A percentile compares a stretch with the other conserved stretches of the same genome.
Evolutionary conservation across 2,329 filamentous ascomycete species (phyloP).

Genomic region (Trichoderma breve): DNA sequence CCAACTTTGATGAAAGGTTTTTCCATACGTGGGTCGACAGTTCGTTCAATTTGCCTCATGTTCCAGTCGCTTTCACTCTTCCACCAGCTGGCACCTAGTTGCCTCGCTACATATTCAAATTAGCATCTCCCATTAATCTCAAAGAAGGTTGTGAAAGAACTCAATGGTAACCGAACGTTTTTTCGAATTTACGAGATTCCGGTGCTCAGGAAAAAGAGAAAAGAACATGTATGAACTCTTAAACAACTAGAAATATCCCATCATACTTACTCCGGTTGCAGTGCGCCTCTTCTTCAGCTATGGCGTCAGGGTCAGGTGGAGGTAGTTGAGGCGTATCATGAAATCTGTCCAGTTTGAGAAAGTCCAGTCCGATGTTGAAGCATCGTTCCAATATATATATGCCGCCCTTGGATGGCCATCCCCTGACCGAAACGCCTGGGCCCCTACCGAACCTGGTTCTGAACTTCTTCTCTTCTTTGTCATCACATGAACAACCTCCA

Average conservation of each 20-base stretch:
- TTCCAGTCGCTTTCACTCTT: background rate
- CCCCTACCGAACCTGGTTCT: background rate
- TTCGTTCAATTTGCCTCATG: background rate
- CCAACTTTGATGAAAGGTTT: background rate
- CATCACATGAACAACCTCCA: background rate
- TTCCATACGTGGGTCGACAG: background rate
- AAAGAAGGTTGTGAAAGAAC: too few relatives aligned
- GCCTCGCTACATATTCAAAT: background rate
- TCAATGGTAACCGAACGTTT: too few relatives aligned
- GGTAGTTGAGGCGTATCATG: background rate
- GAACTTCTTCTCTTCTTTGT: background rate
- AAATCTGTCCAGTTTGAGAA: background rate
- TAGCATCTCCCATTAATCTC: background rate
- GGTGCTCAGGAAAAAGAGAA: too few relatives aligned
- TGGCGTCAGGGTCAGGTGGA: background rate
- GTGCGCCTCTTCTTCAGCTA: background rate
- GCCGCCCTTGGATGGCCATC: conserved; percentile 7
- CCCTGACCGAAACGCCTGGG: background rate
- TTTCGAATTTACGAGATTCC: too few relatives aligned
- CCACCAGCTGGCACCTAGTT: conserved; percentile 1
- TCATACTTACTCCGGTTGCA: conserved; percentile 1
- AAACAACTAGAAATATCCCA: background rate
- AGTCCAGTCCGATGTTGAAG: background rate
- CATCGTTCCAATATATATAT: background rate
- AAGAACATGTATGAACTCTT: background rate